phyloP scores from a whole-genome alignment of 345 rosid species.

The Arabis alpina region DNA sequence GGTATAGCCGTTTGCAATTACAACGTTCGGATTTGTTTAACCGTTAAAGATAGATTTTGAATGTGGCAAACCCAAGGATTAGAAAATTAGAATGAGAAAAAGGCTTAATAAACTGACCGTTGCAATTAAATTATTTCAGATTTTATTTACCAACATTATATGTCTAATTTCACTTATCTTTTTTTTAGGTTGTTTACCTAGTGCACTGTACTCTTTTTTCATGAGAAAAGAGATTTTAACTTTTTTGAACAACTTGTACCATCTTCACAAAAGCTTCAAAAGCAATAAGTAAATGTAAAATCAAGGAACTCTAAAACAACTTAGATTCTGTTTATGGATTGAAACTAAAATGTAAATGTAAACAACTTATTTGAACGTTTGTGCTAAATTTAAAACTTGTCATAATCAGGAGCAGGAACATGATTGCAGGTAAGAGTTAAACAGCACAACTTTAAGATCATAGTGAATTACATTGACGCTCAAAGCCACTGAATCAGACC shows the following conservation, averaged over 20 bases:
- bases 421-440: conserved; percentile 3
- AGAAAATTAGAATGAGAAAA: too few species aligned
- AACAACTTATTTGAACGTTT: neutral
- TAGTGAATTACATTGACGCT: neutral
- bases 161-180: neutral
- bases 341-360: neutral
- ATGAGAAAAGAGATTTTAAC: conserved; percentile 20
- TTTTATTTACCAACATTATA: neutral
- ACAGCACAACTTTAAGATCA: neutral
- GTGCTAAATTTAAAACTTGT: neutral
- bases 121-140: too few species aligned
- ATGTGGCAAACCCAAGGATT: too few species aligned
- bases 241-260: neutral
- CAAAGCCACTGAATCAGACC: conserved; percentile 9
- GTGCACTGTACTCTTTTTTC: neutral
- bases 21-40: too few species aligned
- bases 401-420: neutral
- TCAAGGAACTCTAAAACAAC: neutral
- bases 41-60: too few species aligned
- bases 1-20: too few species aligned
- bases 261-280: neutral
- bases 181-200: conserved; percentile 1
- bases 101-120: too few species aligned
- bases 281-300: conserved; percentile 6
- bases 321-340: neutral